Evolutionary conservation across 257 asterid species (phyloP), one percentile per base, ranked within the genome.

Genomic region (Forsythia suspensa): DNA sequence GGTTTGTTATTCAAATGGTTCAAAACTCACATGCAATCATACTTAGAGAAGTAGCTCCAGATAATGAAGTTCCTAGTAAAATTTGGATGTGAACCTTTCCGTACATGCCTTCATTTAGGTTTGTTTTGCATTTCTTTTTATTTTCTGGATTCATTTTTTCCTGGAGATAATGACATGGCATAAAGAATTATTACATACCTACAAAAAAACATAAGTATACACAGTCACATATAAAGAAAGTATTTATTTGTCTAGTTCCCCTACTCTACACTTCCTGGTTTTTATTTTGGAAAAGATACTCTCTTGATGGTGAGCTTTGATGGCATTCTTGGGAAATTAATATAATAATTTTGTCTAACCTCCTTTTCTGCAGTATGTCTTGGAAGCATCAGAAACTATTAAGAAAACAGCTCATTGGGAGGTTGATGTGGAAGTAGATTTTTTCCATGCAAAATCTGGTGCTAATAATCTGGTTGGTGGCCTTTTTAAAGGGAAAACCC

Each of bases 321-420:
- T 68, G 76, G 38, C 40, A 70, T 65, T 70, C 52, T 51, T 75
- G 20, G 71, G 52, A 76, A 41, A 43, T 68, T 77, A 24, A 34
- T 61, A 70, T 39, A 7, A 16, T 70, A 61, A 75, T 39, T 6
- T 57, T 40, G 34, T 55, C 52, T 44, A 10, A 43, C 76, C 24
- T 73, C 38, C 57, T 79, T 79, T 80, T 80, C 75, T 91, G 88
- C 90, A 96, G 98, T 93, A 96, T 85, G 97, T 96, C 18, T 38
- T 80, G 70, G 87, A 87, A 72, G 94, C 87, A 79, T 66, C 96
- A 46, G 95, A 94, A 78, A 71, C 40, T 75, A 89, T 96, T 65
- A 92, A 92, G 85, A 82, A 84, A 87, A 83, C 81, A 55, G 95
- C 98, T 79, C 97, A 93, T 80, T 90, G 95, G 98, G 98, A 94